These are phyloP conservation scores for Zea luxurians DNA, from an alignment of 176 grass and related monocot species.

Conservation along the genomic window DNA sequence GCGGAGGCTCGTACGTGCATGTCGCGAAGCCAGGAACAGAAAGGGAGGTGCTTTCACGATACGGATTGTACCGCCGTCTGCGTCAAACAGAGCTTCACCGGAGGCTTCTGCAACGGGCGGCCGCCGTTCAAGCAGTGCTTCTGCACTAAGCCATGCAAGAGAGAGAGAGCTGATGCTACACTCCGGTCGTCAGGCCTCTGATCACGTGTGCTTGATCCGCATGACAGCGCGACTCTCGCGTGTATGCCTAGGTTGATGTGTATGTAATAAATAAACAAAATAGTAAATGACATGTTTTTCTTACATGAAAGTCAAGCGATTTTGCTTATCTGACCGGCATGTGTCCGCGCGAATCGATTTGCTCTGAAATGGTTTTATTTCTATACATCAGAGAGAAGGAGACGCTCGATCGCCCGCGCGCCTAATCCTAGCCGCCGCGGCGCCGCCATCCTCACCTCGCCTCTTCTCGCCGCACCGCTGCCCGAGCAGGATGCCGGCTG, in stretches of 20 bases:
- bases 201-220: background rate
- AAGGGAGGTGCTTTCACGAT: background rate
- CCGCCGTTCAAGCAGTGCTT: background rate
- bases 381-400: no score
- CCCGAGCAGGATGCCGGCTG: no score
- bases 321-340: background rate
- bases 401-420: no score
- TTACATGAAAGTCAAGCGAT: background rate
- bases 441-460: no score
- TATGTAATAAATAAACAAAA: background rate
- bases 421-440: no score
- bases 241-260: background rate
- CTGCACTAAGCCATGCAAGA: background rate
- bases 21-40: background rate
- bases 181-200: background rate
- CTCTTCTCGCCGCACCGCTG: no score
- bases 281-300: background rate
- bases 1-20: background rate
- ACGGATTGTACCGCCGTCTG: background rate
- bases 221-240: background rate
- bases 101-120: background rate
- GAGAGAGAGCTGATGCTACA: background rate
- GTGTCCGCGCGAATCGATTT: background rate
- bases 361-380: background rate
- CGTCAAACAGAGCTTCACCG: background rate